Conservation (phyloP, 805 yeast species). For the Starmerella lactis-condensi region DNA sequence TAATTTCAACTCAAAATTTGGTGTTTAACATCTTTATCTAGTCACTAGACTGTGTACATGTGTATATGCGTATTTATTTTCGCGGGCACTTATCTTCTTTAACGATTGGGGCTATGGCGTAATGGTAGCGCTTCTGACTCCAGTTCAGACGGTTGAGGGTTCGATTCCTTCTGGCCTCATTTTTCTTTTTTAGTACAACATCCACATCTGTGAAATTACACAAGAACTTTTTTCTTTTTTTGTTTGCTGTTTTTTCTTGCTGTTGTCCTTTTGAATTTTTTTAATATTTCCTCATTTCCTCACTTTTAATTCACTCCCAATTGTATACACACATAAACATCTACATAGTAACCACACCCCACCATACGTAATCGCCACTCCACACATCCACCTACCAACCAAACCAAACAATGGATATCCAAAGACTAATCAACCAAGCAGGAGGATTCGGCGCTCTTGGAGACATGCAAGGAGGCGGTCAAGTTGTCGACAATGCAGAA, state of each 20-base stretch:
- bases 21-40: too few species aligned
- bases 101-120: slow-evolving; percentile 11
- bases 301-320: neutral
- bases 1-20: too few species aligned
- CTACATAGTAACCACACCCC: neutral
- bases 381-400: too few species aligned
- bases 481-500: slow-evolving; percentile 84
- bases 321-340: neutral
- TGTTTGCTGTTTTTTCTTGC: too few species aligned
- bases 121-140: slow-evolving; percentile 15
- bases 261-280: neutral
- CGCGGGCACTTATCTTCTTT: neutral
- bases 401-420: slow-evolving; percentile 22
- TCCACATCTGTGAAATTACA: too few species aligned
- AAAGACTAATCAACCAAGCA: slow-evolving; percentile 20
- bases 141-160: slow-evolving; percentile 16
- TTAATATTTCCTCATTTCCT: neutral
- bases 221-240: too few species aligned
- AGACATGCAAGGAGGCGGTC: slow-evolving; percentile 35
- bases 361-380: too few species aligned
- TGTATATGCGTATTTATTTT: neutral
- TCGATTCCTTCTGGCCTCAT: slow-evolving; percentile 14
- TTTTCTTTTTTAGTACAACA: slow-evolving; percentile 3
- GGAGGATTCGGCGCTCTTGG: slow-evolving; percentile 21
- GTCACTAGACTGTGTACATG: too few species aligned